These are phyloP conservation scores for Xylaria sp. DNA, from an alignment of 2,329 filamentous ascomycete species.

Conservation along the genomic window DNA sequence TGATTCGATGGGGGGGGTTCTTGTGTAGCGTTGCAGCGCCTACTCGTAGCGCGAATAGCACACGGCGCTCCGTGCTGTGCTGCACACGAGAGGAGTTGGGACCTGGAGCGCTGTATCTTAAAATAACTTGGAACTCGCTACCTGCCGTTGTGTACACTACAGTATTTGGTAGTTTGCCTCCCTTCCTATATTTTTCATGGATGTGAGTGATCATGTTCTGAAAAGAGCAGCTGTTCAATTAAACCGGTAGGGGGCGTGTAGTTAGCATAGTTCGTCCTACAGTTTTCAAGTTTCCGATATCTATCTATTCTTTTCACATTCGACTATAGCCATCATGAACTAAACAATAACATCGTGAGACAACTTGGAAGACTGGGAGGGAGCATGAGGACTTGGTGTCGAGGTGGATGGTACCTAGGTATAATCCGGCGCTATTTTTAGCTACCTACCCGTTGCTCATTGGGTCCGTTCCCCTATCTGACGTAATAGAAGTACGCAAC, in stretches of 20 bases:
- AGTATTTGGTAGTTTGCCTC: not conserved
- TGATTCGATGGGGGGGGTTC: conserved; percentile 21
- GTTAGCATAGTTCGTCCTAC: not conserved
- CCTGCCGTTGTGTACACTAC: too few relatives aligned
- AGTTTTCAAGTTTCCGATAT: not conserved
- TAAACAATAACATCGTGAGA: too few relatives aligned
- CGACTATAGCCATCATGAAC: too few relatives aligned
- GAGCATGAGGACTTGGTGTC: too few relatives aligned
- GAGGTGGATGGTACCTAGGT: not conserved
- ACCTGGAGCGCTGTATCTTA: not conserved
- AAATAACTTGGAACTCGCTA: too few relatives aligned
- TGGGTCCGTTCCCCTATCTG: not conserved
- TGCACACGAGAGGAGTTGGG: not conserved
- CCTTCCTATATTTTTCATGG: not conserved
- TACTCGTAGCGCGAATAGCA: conserved; percentile 8
- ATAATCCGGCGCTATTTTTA: not conserved
- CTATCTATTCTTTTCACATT: too few relatives aligned
- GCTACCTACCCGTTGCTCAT: not conserved
- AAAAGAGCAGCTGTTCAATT: not conserved
- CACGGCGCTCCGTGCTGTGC: conserved; percentile 1
- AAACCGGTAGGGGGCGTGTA: not conserved
- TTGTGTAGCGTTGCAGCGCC: conserved; percentile 16
- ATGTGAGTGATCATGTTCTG: not conserved
- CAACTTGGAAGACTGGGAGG: too few relatives aligned
- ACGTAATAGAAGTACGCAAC: not conserved